These are phyloP conservation scores for Phaffia tasmanica DNA, from an alignment of 768 basidiomycete genomes.

Conservation along the genomic window DNA sequence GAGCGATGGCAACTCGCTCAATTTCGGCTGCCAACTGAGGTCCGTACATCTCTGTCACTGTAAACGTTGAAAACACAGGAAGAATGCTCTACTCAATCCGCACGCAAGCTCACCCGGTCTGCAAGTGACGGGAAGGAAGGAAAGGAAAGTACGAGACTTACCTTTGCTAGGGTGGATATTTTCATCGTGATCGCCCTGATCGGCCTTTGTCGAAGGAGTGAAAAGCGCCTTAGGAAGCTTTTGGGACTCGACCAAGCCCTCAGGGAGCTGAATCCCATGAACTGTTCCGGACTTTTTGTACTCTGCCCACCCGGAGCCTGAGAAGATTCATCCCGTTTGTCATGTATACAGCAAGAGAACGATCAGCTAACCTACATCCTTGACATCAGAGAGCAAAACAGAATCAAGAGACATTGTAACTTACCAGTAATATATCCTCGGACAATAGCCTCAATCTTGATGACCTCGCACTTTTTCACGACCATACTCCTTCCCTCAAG, in stretches of 20 bases:
- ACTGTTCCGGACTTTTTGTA: conserved; percentile 80
- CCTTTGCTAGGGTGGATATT: conserved; percentile 81
- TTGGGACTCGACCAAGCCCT: conserved; percentile 71
- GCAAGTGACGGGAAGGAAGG: conserved; percentile 4
- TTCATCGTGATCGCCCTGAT: conserved; percentile 86
- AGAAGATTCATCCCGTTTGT: not conserved
- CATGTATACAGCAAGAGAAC: not conserved
- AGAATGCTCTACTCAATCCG: not conserved
- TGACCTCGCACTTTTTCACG: conserved; percentile 73
- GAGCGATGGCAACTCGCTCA: conserved; percentile 33
- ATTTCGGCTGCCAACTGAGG: conserved; percentile 36
- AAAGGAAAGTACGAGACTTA: conserved; percentile 31
- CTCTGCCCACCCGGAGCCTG: conserved; percentile 92
- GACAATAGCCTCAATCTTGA: conserved; percentile 90
- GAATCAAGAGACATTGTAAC: conserved; percentile 27
- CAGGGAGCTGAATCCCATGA: conserved; percentile 67
- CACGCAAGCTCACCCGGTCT: not conserved
- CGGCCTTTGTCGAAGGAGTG: conserved; percentile 95
- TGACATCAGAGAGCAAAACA: not conserved
- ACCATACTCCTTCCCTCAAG: conserved; percentile 81
- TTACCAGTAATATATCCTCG: conserved; percentile 91
- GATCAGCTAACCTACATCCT: not conserved
- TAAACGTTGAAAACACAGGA: conserved; percentile 42
- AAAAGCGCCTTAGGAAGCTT: conserved; percentile 73
- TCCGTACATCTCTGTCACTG: conserved; percentile 40